A percentile compares a stretch with the other conserved stretches of the same genome.
Conservation (phyloP, 306 rosid genomes). For the Trifolium repens region DNA sequence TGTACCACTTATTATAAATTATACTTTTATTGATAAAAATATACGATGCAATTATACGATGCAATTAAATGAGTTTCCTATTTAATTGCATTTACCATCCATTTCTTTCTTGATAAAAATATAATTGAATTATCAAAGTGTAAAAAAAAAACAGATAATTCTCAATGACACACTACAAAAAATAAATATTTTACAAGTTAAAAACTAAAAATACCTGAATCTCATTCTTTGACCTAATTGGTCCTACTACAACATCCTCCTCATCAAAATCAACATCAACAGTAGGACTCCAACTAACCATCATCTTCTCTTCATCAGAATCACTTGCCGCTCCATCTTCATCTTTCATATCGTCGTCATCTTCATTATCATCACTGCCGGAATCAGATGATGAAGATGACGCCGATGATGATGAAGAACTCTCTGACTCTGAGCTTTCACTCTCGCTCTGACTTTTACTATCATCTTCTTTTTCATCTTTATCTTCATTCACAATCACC, state of each 20-base stretch:
- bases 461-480: neutral
- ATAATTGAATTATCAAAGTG: no score
- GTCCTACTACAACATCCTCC: constrained; percentile 46
- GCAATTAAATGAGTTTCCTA: no score
- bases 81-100: no score
- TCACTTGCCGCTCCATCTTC: constrained; percentile 72
- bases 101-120: no score
- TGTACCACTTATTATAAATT: no score
- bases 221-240: constrained; percentile 73
- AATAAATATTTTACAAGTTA: neutral
- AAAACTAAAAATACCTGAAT: constrained; percentile 56
- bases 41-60: no score
- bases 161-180: neutral
- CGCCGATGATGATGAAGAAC: constrained; percentile 44
- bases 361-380: neutral
- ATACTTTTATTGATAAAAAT: no score
- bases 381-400: constrained; percentile 18
- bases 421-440: constrained; percentile 56
- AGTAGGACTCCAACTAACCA: constrained; percentile 37
- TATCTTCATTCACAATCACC: constrained; percentile 16
- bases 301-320: constrained; percentile 43
- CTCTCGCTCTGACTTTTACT: constrained; percentile 36
- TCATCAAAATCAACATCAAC: constrained; percentile 40
- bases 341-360: constrained; percentile 49
- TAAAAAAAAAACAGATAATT: neutral